Evolutionary conservation across 2,329 filamentous ascomycete species (phyloP).

Genomic region (Verticillium isaacii): DNA sequence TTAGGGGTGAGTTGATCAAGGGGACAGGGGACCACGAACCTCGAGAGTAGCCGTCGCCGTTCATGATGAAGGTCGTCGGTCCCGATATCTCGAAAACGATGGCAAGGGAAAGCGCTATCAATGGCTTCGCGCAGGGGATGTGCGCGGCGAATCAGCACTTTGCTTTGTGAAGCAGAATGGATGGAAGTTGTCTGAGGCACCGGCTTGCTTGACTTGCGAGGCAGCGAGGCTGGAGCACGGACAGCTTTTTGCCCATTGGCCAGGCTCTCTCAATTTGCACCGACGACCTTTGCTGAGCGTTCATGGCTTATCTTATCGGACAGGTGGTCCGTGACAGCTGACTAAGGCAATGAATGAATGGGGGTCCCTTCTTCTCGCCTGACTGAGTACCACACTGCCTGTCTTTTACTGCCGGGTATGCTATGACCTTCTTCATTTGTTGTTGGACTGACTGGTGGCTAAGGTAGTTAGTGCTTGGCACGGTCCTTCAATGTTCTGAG

Average conservation of each 20-base stretch:
- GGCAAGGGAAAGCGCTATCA: background rate
- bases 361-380: too few species aligned
- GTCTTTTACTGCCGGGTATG: too few species aligned
- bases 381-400: too few species aligned
- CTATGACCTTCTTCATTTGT: too few species aligned
- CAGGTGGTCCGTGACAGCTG: background rate
- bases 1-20: slow-evolving; percentile 4
- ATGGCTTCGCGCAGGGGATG: background rate
- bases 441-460: too few species aligned
- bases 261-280: background rate
- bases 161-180: background rate
- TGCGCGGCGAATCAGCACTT: background rate
- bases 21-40: slow-evolving; percentile 6
- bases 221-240: background rate
- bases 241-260: background rate
- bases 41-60: slow-evolving; percentile 15
- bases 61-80: slow-evolving; percentile 9
- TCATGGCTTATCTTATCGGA: background rate
- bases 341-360: background rate
- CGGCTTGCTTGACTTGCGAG: background rate
- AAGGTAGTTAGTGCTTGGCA: too few species aligned
- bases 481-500: too few species aligned
- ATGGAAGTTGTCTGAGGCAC: background rate
- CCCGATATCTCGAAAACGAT: background rate
- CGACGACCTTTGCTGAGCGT: background rate